Evolutionary conservation across 805 yeast species (phyloP).

Genomic region (Lipomyces starkeyi): DNA sequence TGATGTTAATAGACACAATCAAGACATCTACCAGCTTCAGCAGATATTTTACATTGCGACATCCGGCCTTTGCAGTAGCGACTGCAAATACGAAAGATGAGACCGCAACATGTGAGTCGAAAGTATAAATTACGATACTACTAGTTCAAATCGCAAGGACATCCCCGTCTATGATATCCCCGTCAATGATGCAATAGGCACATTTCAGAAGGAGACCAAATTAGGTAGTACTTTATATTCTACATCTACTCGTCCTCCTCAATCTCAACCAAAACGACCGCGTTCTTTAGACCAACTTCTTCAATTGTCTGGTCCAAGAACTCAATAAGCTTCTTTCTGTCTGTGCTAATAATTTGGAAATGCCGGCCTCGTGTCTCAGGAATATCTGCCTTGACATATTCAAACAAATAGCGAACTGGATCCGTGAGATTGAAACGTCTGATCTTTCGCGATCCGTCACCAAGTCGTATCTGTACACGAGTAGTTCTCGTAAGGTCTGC

Average conservation of each 20-base stretch:
- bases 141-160: not conserved
- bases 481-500: conserved; percentile 62
- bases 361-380: conserved; percentile 51
- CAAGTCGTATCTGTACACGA: conserved; percentile 84
- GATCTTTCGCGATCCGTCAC: conserved; percentile 82
- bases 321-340: conserved; percentile 63
- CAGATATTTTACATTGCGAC: too few species aligned
- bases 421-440: conserved; percentile 69
- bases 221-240: not conserved
- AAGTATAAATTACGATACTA: conserved; percentile 1
- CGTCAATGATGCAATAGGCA: not conserved
- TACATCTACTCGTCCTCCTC: conserved; percentile 41
- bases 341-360: conserved; percentile 55
- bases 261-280: conserved; percentile 74
- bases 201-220: not conserved
- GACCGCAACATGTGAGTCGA: not conserved
- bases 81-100: not conserved
- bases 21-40: not conserved
- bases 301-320: conserved; percentile 63
- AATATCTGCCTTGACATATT: conserved; percentile 67
- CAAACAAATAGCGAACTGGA: conserved; percentile 64
- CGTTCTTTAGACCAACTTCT: conserved; percentile 80
- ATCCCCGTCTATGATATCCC: not conserved
- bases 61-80: too few species aligned
- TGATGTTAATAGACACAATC: not conserved